Percentiles rank a stretch among this genome's conserved stretches.
Evolutionary conservation across 176 grass and related monocot species (phyloP).

Genomic region (Zizania latifolia): DNA sequence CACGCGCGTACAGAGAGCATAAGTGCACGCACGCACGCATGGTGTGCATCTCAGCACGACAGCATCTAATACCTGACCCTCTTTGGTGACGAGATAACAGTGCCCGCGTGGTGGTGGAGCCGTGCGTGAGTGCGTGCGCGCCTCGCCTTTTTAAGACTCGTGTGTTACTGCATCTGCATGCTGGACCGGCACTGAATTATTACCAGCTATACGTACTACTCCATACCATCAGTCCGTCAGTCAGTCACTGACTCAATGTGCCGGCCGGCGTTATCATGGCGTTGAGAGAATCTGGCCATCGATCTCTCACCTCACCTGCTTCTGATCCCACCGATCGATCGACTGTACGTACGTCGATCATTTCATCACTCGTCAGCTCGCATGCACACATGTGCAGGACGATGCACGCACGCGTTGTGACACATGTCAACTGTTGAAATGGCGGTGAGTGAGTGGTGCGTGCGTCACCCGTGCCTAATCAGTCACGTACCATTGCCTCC

Average conservation of each 20-base stretch:
- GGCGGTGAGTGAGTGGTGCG: neutral
- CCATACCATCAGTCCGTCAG: too few species aligned
- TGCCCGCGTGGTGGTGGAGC: conserved; percentile 8
- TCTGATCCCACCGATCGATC: neutral
- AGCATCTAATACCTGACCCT: neutral
- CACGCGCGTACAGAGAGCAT: neutral
- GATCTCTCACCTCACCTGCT: neutral
- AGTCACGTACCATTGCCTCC: neutral
- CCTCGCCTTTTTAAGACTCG: conserved; percentile 11
- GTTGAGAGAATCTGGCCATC: neutral
- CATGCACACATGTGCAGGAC: neutral
- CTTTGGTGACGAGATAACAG: neutral
- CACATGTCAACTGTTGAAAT: neutral
- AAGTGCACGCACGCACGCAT: neutral
- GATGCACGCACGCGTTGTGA: neutral
- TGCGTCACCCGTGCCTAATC: conserved; percentile 5
- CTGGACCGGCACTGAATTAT: neutral
- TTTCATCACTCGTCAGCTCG: too few species aligned
- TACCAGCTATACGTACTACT: too few species aligned
- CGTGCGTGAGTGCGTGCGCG: neutral
- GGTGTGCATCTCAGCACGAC: too few species aligned
- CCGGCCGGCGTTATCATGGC: neutral
- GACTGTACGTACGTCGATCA: neutral
- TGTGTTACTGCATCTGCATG: conserved; percentile 15
- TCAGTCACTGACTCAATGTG: neutral